Percentiles rank a stretch among this genome's conserved stretches.
Conservation (phyloP, 2,329 filamentous ascomycete genomes). For the Botrytis byssoidea region DNA sequence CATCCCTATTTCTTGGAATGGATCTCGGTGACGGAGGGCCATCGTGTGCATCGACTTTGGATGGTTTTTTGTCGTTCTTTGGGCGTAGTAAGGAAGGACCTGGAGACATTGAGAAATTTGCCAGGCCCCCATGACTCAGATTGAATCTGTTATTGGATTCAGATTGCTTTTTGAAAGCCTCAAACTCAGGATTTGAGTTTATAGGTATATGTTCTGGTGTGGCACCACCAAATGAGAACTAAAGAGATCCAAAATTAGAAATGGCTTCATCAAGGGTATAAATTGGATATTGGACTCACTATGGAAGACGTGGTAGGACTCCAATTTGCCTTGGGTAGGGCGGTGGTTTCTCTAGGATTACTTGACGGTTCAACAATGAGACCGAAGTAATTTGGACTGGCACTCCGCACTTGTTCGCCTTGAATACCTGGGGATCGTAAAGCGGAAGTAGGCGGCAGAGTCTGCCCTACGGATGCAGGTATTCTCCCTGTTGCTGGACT, state of each 20-base stretch:
- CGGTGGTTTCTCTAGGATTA: slow-evolving; percentile 62
- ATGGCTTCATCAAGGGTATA: background rate
- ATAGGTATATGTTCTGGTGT: slow-evolving; percentile 68
- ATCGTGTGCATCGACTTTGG: slow-evolving; percentile 29
- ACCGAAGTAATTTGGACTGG: slow-evolving; percentile 87
- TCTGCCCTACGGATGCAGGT: slow-evolving; percentile 35
- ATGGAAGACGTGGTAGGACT: slow-evolving; percentile 69
- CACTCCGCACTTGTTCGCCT: slow-evolving; percentile 42
- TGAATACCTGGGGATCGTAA: slow-evolving; percentile 32
- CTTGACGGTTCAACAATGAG: slow-evolving; percentile 62
- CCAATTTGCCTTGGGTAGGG: slow-evolving; percentile 69
- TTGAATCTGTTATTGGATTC: slow-evolving; percentile 60
- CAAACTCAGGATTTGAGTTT: slow-evolving; percentile 78
- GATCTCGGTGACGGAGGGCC: slow-evolving; percentile 31
- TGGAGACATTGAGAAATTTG: slow-evolving; percentile 46
- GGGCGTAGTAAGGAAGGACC: slow-evolving; percentile 25
- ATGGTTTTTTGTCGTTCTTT: slow-evolving; percentile 30
- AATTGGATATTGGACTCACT: slow-evolving; percentile 8
- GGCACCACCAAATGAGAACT: slow-evolving; percentile 63
- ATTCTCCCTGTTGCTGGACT: slow-evolving; percentile 27
- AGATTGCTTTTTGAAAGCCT: slow-evolving; percentile 72
- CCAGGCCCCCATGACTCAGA: slow-evolving; percentile 44
- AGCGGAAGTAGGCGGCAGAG: slow-evolving; percentile 27
- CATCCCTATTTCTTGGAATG: slow-evolving; percentile 24
- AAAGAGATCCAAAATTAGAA: background rate